phyloP scores from a whole-genome alignment of 164 flowering plant species.

The Tinospora cordifolia region DNA sequence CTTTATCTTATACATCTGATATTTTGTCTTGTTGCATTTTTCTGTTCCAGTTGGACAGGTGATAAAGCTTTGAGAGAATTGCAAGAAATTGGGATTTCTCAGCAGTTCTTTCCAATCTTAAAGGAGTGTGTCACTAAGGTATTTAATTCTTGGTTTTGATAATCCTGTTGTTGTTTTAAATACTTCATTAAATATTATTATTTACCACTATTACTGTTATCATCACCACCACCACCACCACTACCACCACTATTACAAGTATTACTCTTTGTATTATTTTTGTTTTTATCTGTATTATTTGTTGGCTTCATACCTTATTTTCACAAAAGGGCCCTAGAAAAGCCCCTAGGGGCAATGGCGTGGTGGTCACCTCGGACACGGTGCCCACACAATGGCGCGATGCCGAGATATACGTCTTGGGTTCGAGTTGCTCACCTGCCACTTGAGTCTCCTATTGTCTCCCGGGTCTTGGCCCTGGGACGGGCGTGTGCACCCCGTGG shows the following conservation, averaged over 20 bases:
- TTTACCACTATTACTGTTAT: neutral
- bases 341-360: too few relatives aligned
- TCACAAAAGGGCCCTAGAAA: too few relatives aligned
- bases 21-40: conserved; percentile 6
- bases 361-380: too few relatives aligned
- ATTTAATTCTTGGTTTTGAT: conserved; percentile 5
- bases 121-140: conserved; percentile 81
- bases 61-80: conserved; percentile 78
- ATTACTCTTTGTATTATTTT: too few relatives aligned
- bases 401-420: too few relatives aligned
- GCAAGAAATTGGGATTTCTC: conserved; percentile 63
- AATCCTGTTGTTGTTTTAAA: neutral
- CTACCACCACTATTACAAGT: neutral
- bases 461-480: too few relatives aligned
- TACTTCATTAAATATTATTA: neutral
- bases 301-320: neutral
- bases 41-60: conserved; percentile 76
- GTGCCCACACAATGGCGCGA: too few relatives aligned
- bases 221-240: neutral
- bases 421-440: too few relatives aligned
- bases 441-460: too few relatives aligned
- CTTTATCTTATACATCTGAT: neutral
- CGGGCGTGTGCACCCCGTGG: too few relatives aligned
- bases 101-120: conserved; percentile 55
- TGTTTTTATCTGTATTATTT: neutral